Percentiles rank a stretch among this genome's conserved stretches.
phyloP scores from a whole-genome alignment of 2,329 filamentous ascomycete species.

The Hypoxylon sp. region DNA sequence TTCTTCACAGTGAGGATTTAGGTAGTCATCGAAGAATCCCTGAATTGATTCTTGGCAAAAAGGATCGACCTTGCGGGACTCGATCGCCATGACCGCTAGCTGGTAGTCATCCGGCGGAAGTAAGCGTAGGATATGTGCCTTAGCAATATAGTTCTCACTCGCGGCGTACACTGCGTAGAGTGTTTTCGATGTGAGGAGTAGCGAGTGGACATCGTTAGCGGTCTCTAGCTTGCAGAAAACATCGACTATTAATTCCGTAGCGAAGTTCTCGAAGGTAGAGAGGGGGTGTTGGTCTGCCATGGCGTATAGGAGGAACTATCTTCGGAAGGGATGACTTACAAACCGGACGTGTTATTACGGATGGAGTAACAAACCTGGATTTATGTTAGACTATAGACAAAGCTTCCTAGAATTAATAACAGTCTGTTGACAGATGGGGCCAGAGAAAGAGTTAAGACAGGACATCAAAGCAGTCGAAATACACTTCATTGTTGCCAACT shows the following conservation, averaged over 20 bases:
- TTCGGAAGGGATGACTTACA: not conserved
- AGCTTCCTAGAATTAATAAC: not conserved
- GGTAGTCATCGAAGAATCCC: slow-evolving; percentile 12
- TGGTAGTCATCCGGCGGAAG: slow-evolving; percentile 16
- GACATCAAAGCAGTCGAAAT: too few species aligned
- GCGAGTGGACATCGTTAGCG: slow-evolving; percentile 5
- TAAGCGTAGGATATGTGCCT: not conserved
- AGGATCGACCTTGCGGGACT: slow-evolving; percentile 13
- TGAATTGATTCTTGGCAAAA: not conserved
- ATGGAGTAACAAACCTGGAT: not conserved
- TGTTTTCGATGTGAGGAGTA: slow-evolving; percentile 5
- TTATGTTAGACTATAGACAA: not conserved
- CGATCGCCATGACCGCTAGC: slow-evolving; percentile 19
- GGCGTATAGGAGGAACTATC: not conserved
- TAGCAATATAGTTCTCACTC: slow-evolving; percentile 10
- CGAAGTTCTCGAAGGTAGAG: not conserved
- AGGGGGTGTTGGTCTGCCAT: not conserved
- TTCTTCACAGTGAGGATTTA: slow-evolving; percentile 5
- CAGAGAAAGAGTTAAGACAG: too few species aligned
- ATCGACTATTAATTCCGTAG: slow-evolving; percentile 4
- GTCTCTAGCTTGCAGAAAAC: not conserved
- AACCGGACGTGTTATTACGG: not conserved
- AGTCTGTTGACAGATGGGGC: not conserved
- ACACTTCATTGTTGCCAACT: too few species aligned
- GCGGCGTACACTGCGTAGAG: not conserved